These are phyloP conservation scores for Manihot esculenta DNA, from an alignment of 441 rosid genomes.

Conservation along the genomic window DNA sequence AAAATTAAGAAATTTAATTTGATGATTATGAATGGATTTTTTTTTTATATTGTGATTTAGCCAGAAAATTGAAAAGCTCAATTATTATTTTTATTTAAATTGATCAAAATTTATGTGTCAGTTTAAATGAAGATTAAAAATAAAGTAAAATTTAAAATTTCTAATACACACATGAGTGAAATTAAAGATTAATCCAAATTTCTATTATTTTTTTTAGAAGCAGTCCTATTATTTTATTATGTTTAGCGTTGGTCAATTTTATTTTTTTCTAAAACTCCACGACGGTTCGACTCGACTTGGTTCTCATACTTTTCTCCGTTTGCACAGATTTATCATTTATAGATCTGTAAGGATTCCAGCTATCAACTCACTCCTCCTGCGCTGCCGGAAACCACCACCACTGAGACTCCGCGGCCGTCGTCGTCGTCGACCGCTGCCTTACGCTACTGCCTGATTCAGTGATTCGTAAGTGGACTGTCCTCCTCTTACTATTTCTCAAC, in stretches of 20 bases:
- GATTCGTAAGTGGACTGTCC: slow-evolving; percentile 4
- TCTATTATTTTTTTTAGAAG: too few relatives aligned
- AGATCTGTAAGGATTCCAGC: background rate
- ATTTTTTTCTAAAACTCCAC: background rate
- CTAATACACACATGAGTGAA: too few relatives aligned
- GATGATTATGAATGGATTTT: too few relatives aligned
- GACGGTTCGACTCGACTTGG: background rate
- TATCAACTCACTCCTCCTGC: background rate
- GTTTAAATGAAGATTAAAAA: too few relatives aligned
- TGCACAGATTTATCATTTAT: background rate
- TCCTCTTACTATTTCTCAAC: background rate
- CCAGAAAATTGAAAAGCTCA: too few relatives aligned
- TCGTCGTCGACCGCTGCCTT: background rate
- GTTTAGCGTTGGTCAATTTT: background rate
- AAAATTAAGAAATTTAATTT: too few relatives aligned
- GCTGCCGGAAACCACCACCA: background rate
- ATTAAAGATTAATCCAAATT: too few relatives aligned
- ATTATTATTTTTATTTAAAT: too few relatives aligned
- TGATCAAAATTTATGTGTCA: too few relatives aligned
- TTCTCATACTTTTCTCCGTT: slow-evolving; percentile 7
- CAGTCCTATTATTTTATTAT: background rate
- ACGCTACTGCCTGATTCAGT: background rate
- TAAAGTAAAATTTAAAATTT: too few relatives aligned
- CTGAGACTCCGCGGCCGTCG: background rate
- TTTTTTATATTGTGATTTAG: too few relatives aligned